Evolutionary conservation across 2,329 filamentous ascomycete species (phyloP).

Genomic region (Ophiocordyceps camponoti-floridani): DNA sequence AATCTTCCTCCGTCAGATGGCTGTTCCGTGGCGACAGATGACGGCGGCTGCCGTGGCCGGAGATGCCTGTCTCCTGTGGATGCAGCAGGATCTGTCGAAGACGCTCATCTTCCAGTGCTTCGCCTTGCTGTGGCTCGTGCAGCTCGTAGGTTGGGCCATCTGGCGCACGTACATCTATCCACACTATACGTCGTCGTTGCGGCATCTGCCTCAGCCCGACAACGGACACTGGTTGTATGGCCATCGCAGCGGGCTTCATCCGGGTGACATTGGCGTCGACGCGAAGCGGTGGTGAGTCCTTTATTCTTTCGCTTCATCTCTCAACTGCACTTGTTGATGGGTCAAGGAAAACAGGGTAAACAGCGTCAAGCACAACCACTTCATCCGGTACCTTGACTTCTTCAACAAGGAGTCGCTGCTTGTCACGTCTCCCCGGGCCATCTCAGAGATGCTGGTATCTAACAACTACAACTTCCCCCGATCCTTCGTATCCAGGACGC

Average conservation of each 20-base stretch:
- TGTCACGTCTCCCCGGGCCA: conserved; percentile 37
- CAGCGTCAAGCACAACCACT: conserved; percentile 41
- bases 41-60: not conserved
- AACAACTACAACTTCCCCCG: conserved; percentile 51
- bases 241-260: conserved; percentile 14
- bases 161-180: conserved; percentile 29
- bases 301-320: no score
- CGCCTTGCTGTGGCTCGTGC: conserved; percentile 14
- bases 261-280: not conserved
- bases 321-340: no score
- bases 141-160: conserved; percentile 15
- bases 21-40: not conserved
- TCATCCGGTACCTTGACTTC: conserved; percentile 44
- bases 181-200: conserved; percentile 28
- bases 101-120: conserved; percentile 5
- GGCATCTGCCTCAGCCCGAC: conserved; percentile 25
- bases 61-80: not conserved
- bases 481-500: conserved; percentile 36
- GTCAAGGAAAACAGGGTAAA: conserved; percentile 25
- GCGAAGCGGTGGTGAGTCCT: not conserved
- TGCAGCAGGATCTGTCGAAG: not conserved
- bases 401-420: conserved; percentile 41
- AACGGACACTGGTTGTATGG: conserved; percentile 27
- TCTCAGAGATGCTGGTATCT: conserved; percentile 45
- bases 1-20: not conserved